A percentile compares a stretch with the other conserved stretches of the same genome.
These are phyloP conservation scores for Mycena sp. DNA, from an alignment of 1,284 basidiomycete species.

Conservation along the genomic window DNA sequence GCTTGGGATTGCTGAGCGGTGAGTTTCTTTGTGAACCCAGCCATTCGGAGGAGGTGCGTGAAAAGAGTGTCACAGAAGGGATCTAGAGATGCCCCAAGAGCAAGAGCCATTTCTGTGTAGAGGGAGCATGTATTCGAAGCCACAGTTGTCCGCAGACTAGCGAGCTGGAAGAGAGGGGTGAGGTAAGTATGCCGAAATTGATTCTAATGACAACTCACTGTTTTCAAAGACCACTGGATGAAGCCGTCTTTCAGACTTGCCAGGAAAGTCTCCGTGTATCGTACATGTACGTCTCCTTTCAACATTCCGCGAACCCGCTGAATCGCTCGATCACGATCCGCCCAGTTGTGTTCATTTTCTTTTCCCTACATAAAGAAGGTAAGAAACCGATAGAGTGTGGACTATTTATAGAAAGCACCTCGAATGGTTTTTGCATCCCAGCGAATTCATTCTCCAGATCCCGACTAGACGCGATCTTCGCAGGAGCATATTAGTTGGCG, in stretches of 20 bases:
- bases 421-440: constrained; percentile 82
- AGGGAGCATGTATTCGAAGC: constrained; percentile 83
- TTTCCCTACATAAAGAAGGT: constrained; percentile 69
- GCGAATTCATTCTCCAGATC: constrained; percentile 91
- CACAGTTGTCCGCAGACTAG: constrained; percentile 93
- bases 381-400: constrained; percentile 17
- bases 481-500: not conserved
- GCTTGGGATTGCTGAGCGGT: constrained; percentile 88
- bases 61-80: constrained; percentile 82
- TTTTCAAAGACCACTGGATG: constrained; percentile 86
- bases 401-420: constrained; percentile 55
- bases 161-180: constrained; percentile 77
- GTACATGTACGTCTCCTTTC: constrained; percentile 80
- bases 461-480: constrained; percentile 81
- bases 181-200: too few relatives aligned
- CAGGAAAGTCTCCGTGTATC: constrained; percentile 81
- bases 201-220: constrained; percentile 79
- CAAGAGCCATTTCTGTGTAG: constrained; percentile 78
- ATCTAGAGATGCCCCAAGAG: constrained; percentile 80
- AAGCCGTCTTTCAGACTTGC: constrained; percentile 75
- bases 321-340: constrained; percentile 82
- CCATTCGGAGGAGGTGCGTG: constrained; percentile 85
- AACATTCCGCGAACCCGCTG: constrained; percentile 92
- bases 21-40: constrained; percentile 95
- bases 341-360: constrained; percentile 98